phyloP scores from a whole-genome alignment of 2,329 filamentous ascomycete species.

The Talaromyces pinophilus region DNA sequence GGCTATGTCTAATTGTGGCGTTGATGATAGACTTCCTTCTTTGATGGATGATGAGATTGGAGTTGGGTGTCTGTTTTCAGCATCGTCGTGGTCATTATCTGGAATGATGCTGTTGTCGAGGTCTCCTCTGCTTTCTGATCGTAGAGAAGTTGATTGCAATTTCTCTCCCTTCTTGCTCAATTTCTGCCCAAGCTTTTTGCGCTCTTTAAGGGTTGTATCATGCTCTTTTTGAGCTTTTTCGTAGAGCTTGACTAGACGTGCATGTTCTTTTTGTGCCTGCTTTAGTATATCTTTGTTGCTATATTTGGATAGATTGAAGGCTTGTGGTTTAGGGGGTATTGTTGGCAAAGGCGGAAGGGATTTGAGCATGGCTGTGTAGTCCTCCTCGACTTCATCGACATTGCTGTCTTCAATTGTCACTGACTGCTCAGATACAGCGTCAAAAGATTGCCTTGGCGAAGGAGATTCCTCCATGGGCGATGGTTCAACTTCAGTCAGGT shows the following conservation, averaged over 20 bases:
- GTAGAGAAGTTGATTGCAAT: conserved; percentile 21
- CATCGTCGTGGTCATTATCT: neutral
- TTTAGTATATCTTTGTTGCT: conserved; percentile 67
- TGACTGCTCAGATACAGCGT: neutral
- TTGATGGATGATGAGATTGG: neutral
- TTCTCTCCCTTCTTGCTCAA: conserved; percentile 33
- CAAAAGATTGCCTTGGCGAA: conserved; percentile 13
- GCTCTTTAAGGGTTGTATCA: conserved; percentile 57
- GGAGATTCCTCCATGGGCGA: conserved; percentile 9
- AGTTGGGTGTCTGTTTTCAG: neutral
- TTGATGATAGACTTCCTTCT: conserved; percentile 1
- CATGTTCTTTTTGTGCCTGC: conserved; percentile 68
- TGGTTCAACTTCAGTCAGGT: conserved; percentile 16
- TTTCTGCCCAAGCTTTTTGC: conserved; percentile 36
- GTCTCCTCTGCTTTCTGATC: conserved; percentile 4
- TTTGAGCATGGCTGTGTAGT: conserved; percentile 16
- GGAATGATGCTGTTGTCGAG: neutral
- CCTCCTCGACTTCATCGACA: neutral
- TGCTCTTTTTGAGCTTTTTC: conserved; percentile 67
- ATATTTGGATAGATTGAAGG: conserved; percentile 60
- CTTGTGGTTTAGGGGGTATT: conserved; percentile 56
- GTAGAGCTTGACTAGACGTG: conserved; percentile 63
- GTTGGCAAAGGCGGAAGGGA: conserved; percentile 52
- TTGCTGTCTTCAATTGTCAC: neutral
- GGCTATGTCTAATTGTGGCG: neutral